A percentile compares a stretch with the other conserved stretches of the same genome.
Conservation (phyloP, 140 eudicot genomes). For the Flaveria floridana region DNA sequence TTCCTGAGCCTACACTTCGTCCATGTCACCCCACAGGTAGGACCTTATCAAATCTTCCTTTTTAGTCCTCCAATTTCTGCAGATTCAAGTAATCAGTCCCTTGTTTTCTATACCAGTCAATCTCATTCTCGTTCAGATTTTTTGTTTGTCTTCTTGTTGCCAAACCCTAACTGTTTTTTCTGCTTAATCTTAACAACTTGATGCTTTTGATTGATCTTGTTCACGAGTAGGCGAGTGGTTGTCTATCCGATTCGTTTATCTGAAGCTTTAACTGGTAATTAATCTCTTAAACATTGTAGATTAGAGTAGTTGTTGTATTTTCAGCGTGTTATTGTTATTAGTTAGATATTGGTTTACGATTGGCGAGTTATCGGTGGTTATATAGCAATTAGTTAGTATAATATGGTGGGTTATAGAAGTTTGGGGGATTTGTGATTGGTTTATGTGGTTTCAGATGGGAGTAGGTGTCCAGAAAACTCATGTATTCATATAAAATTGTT, state of each 20-base stretch:
- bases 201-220: constrained; percentile 13
- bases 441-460: constrained; percentile 10
- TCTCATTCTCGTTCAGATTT: constrained; percentile 30
- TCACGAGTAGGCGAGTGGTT: background rate
- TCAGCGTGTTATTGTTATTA: constrained; percentile 4
- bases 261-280: constrained; percentile 26
- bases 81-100: constrained; percentile 26
- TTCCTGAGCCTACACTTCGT: constrained; percentile 28
- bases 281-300: constrained; percentile 18
- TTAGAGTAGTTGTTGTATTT: constrained; percentile 10
- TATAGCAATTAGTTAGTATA: background rate
- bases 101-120: constrained; percentile 36
- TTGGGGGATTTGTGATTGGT: constrained; percentile 4
- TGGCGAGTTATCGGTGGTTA: background rate
- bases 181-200: constrained; percentile 19
- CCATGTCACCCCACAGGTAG: constrained; percentile 43
- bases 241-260: constrained; percentile 22
- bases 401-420: constrained; percentile 7
- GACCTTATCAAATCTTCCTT: constrained; percentile 20
- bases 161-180: constrained; percentile 27
- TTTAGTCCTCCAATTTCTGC: constrained; percentile 28
- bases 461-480: background rate
- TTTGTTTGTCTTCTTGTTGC: constrained; percentile 3
- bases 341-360: constrained; percentile 21
- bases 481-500: background rate